Evolutionary conservation across 352 stramenopile genomes (phyloP).

Genomic region (Phytopythium boreale): DNA sequence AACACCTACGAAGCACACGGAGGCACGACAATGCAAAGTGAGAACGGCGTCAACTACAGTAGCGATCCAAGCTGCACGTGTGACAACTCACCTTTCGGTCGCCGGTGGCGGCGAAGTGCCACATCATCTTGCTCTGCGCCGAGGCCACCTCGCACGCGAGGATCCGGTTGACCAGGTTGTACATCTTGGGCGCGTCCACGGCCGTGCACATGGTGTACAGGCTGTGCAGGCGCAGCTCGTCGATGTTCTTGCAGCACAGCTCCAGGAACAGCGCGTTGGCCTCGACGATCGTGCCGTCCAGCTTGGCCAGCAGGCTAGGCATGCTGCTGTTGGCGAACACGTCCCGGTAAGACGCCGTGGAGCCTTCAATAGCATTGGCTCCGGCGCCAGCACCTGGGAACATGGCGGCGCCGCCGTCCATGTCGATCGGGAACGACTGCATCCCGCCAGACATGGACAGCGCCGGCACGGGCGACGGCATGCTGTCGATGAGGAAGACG

Average conservation of each 20-base stretch:
- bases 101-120: slow-evolving; percentile 66
- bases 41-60: not conserved
- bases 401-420: slow-evolving; percentile 41
- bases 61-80: no score
- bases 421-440: slow-evolving; percentile 62
- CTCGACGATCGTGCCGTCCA: slow-evolving; percentile 79
- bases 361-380: slow-evolving; percentile 50
- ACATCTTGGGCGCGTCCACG: slow-evolving; percentile 78
- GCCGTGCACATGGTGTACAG: slow-evolving; percentile 81
- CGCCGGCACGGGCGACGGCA: slow-evolving; percentile 68
- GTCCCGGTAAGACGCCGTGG: slow-evolving; percentile 62
- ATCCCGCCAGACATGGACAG: slow-evolving; percentile 58
- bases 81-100: slow-evolving; percentile 56
- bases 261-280: slow-evolving; percentile 76
- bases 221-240: slow-evolving; percentile 72
- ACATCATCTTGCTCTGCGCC: slow-evolving; percentile 84
- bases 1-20: slow-evolving; percentile 43
- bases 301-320: slow-evolving; percentile 68
- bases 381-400: slow-evolving; percentile 15
- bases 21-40: not conserved
- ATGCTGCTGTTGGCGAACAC: slow-evolving; percentile 80
- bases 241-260: slow-evolving; percentile 76
- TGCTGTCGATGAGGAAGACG: slow-evolving; percentile 75
- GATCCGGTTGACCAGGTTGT: slow-evolving; percentile 75
- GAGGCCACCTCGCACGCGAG: slow-evolving; percentile 72